A percentile compares a stretch with the other conserved stretches of the same genome.
These are phyloP conservation scores for Citrullus colocynthis DNA, from an alignment of 306 rosid species.

Conservation along the genomic window DNA sequence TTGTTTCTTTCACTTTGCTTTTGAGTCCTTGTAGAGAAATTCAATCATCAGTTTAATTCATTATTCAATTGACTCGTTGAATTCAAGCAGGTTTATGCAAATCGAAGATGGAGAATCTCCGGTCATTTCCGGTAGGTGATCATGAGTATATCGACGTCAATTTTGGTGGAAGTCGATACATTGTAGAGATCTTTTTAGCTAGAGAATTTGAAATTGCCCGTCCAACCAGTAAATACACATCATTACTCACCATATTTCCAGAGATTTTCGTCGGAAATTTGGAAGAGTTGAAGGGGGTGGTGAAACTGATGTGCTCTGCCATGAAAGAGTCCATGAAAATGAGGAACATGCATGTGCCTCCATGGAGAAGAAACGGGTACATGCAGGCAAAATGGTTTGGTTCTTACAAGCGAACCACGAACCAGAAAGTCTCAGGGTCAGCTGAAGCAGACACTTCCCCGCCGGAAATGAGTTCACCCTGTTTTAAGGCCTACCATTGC, in stretches of 20 bases:
- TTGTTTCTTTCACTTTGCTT: too few species aligned
- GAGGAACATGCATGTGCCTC: constrained; percentile 41
- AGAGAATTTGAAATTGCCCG: constrained; percentile 68
- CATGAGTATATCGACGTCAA: constrained; percentile 62
- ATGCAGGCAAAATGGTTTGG: constrained; percentile 72
- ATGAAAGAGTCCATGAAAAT: constrained; percentile 53
- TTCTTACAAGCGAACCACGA: constrained; percentile 56
- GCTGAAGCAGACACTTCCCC: background rate
- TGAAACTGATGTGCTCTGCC: constrained; percentile 46
- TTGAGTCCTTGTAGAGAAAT: too few species aligned
- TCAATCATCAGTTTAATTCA: background rate
- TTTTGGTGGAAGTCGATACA: constrained; percentile 37
- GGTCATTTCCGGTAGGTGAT: constrained; percentile 42
- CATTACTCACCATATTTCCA: constrained; percentile 44
- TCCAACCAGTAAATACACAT: constrained; percentile 38
- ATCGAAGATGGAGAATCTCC: constrained; percentile 51
- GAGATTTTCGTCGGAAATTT: constrained; percentile 40
- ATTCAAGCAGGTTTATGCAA: constrained; percentile 64
- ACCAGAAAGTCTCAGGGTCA: background rate
- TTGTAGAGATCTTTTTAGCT: constrained; percentile 37
- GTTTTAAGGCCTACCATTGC: constrained; percentile 33
- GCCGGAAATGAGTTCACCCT: constrained; percentile 16
- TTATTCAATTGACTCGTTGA: background rate
- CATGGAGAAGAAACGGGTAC: constrained; percentile 76
- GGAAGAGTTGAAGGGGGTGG: constrained; percentile 41